Evolutionary conservation across 2,329 filamentous ascomycete genomes (phyloP), one percentile per base, ranked within the genome.

Genomic region (Colletotrichum sojae): DNA sequence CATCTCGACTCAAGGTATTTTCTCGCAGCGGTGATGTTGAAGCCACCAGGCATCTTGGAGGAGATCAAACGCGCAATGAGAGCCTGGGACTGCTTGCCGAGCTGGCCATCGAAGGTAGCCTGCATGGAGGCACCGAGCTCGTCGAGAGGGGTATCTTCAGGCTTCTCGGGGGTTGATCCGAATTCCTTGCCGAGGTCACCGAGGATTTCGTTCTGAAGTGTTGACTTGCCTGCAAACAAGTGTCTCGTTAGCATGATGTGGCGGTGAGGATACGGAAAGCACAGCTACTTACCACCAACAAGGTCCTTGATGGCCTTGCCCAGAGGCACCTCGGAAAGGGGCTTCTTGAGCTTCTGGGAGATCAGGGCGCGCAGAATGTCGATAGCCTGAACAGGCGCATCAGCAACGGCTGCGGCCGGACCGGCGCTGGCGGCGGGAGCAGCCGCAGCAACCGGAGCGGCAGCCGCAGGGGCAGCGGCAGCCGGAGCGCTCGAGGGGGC

Each of bases 41-140:
- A 99, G 71, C 96, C 96, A 84, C 95, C 96, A 55, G 96, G 96
- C 96, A 99, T 99, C 85, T 99, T 99, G 36, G 96, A 98, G 2
- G 96, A 98, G 51, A 99, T 96, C 79, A 99, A 86, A 74, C 96
- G 92, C 57, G 96, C 96, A 80, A 99, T 92, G 66, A 99, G 89
- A 3, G 95, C 97, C 62, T 93, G 92, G 0, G 96, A 97, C 75
- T 98, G 95, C 84, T 99, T 99, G 81, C 96, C 96, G 71, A 99
- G 90, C 83, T 97, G 95, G 75, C 96, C 96, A 83, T 98, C 96
- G 84, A 99, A 99, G n/a, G 95, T 98, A 54, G 94, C 91, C 83
- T 99, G 96, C 92, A 99, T 97, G 9, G 96, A 87, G 63, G 93
- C 94, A 85, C 95, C 93, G 69, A 99, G 88, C 83, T 99, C 96